These are phyloP conservation scores for Rhodotorula sp. DNA, from an alignment of 1,284 basidiomycete species.

Conservation along the genomic window DNA sequence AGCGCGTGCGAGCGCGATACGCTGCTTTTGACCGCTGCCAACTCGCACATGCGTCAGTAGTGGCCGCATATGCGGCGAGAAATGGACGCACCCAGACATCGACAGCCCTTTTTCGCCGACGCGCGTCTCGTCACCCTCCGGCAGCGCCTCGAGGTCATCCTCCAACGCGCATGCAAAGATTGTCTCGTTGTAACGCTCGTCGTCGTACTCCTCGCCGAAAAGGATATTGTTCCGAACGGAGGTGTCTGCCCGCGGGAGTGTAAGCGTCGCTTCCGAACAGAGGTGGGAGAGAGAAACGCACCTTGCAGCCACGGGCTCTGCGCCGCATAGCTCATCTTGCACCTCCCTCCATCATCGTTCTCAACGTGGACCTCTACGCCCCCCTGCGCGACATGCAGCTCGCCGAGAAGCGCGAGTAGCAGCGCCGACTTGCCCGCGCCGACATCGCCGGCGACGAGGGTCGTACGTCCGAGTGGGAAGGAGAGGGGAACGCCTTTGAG, in stretches of 20 bases:
- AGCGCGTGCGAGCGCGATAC: constrained; percentile 87
- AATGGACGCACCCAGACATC: constrained; percentile 29
- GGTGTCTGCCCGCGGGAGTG: constrained; percentile 9
- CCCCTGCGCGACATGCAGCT: constrained; percentile 28
- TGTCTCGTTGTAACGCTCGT: constrained; percentile 39
- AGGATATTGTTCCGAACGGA: constrained; percentile 37
- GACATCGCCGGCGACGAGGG: constrained; percentile 62
- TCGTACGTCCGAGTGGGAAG: constrained; percentile 25
- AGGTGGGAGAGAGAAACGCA: not conserved
- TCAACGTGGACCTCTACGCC: not conserved
- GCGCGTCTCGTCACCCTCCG: constrained; percentile 36
- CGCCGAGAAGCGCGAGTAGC: constrained; percentile 47
- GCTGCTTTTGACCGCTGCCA: constrained; percentile 83
- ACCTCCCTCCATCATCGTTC: not conserved
- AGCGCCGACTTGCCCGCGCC: constrained; percentile 79
- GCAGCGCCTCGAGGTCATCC: constrained; percentile 31
- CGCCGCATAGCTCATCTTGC: constrained; percentile 17
- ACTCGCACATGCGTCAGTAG: constrained; percentile 50
- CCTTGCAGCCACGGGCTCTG: constrained; percentile 39
- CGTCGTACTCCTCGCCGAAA: constrained; percentile 39
- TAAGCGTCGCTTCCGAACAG: not conserved
- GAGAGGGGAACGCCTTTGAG: not conserved
- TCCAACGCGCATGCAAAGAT: constrained; percentile 37
- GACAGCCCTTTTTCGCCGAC: constrained; percentile 32
- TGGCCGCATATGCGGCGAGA: fast-evolving